Conservation (phyloP, 352 stramenopile genomes). For the Globisporangium spiculum region DNA sequence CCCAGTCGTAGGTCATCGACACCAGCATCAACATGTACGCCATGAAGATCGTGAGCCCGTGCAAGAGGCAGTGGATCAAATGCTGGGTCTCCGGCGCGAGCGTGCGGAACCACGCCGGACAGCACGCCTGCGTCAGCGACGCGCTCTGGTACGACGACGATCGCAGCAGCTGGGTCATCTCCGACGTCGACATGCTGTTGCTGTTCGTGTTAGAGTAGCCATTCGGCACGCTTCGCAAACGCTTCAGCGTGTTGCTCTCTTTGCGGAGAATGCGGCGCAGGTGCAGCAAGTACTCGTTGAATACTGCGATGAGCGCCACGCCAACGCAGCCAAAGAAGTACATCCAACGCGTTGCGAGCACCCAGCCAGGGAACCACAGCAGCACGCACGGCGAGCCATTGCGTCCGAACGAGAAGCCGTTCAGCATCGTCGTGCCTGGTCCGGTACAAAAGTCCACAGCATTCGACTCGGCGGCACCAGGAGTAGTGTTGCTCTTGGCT, state of each 20-base stretch:
- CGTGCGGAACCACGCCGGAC: conserved; percentile 53
- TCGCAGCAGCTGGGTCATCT: conserved; percentile 44
- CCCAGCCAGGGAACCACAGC: conserved; percentile 75
- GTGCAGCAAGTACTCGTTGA: conserved; percentile 75
- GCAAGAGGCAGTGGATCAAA: conserved; percentile 50
- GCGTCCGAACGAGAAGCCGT: conserved; percentile 54
- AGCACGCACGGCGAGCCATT: conserved; percentile 47
- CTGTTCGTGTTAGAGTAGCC: conserved; percentile 18
- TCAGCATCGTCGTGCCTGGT: conserved; percentile 70
- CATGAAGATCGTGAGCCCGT: conserved; percentile 61
- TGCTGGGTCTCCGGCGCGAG: conserved; percentile 49
- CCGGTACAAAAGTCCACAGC: conserved; percentile 45
- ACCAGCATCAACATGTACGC: conserved; percentile 83
- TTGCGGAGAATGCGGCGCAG: conserved; percentile 62
- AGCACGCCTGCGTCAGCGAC: conserved; percentile 33
- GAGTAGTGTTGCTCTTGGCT: not conserved
- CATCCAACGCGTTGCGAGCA: conserved; percentile 48
- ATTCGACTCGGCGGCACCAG: not conserved
- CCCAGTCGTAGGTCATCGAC: conserved; percentile 77
- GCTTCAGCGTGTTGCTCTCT: conserved; percentile 53
- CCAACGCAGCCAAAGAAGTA: conserved; percentile 54
- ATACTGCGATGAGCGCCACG: conserved; percentile 53
- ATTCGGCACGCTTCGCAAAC: conserved; percentile 11
- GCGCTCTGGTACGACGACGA: conserved; percentile 29
- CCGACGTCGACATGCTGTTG: conserved; percentile 9